phyloP scores from a whole-genome alignment of 1,284 basidiomycete genomes.

The Rhodotorula mucilaginosa region DNA sequence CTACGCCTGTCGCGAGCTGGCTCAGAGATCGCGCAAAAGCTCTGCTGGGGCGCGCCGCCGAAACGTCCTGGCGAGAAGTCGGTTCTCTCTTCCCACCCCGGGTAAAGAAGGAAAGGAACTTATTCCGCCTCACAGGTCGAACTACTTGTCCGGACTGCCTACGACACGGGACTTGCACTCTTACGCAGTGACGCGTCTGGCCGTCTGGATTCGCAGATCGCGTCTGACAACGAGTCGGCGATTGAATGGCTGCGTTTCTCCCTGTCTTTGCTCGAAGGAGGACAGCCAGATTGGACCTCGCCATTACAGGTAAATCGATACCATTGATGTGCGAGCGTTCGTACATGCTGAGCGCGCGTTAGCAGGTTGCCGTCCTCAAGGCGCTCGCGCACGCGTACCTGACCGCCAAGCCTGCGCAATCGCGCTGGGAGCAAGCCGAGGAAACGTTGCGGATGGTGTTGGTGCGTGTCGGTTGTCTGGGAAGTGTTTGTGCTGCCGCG shows the following conservation, averaged over 20 bases:
- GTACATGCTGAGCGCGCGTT: too few species aligned
- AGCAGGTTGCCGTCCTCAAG: conserved; percentile 19
- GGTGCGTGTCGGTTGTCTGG: conserved; percentile 2
- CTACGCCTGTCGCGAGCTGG: background rate
- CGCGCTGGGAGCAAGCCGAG: conserved; percentile 4
- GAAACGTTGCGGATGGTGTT: background rate
- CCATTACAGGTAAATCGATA: conserved; percentile 1
- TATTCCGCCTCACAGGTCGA: conserved; percentile 1
- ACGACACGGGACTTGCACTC: background rate
- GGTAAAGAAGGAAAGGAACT: too few species aligned
- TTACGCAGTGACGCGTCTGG: too few species aligned
- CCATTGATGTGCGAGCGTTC: too few species aligned
- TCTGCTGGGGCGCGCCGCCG: background rate
- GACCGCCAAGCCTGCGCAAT: background rate
- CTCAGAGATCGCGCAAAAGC: background rate
- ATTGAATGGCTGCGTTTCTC: conserved; percentile 14
- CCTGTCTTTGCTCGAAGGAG: conserved; percentile 14
- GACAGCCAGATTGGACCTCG: background rate
- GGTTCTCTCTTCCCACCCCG: background rate
- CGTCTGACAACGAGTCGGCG: background rate
- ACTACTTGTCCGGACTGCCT: conserved; percentile 2
- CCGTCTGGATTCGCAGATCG: background rate
- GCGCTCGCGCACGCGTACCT: conserved; percentile 14
- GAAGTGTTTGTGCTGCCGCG: accelerated
- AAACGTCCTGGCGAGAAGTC: background rate